A percentile compares a stretch with the other conserved stretches of the same genome.
These are phyloP conservation scores for Yamadazyma dendronema DNA, from an alignment of 1,139 yeast genomes.

Conservation along the genomic window DNA sequence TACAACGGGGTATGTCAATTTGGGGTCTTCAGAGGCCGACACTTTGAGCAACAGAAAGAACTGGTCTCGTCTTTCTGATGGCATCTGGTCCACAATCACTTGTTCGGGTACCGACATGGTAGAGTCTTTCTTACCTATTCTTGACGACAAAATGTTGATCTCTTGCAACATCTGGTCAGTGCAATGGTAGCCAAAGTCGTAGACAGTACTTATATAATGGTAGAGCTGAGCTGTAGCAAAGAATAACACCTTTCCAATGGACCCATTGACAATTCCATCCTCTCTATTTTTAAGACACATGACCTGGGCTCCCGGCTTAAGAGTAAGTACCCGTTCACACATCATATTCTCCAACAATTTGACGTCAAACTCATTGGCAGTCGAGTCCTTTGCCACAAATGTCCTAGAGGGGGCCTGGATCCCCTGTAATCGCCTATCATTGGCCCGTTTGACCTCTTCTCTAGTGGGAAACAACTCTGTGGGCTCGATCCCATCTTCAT, in stretches of 20 bases:
- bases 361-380: conserved; percentile 19
- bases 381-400: conserved; percentile 51
- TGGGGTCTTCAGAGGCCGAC: conserved; percentile 29
- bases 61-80: conserved; percentile 24
- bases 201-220: conserved; percentile 26
- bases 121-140: conserved; percentile 20
- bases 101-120: conserved; percentile 44
- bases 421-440: conserved; percentile 47
- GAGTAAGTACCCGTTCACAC: conserved; percentile 43
- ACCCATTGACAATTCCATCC: conserved; percentile 53
- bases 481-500: conserved; percentile 75
- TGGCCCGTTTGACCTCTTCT: conserved; percentile 71
- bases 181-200: conserved; percentile 22
- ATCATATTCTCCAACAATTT: conserved; percentile 42
- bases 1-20: conserved; percentile 53
- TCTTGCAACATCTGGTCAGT: conserved; percentile 21
- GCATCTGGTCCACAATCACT: conserved; percentile 22
- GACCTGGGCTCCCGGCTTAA: conserved; percentile 63
- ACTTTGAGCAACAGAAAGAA: conserved; percentile 27
- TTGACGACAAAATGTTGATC: conserved; percentile 24
- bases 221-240: conserved; percentile 48
- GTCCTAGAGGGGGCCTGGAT: conserved; percentile 37
- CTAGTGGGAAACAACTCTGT: conserved; percentile 79
- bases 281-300: conserved; percentile 50
- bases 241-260: conserved; percentile 58